Evolutionary conservation across 2,329 filamentous ascomycete genomes (phyloP), one percentile per base, ranked within the genome.

Genomic region (Amauroascus niger): DNA sequence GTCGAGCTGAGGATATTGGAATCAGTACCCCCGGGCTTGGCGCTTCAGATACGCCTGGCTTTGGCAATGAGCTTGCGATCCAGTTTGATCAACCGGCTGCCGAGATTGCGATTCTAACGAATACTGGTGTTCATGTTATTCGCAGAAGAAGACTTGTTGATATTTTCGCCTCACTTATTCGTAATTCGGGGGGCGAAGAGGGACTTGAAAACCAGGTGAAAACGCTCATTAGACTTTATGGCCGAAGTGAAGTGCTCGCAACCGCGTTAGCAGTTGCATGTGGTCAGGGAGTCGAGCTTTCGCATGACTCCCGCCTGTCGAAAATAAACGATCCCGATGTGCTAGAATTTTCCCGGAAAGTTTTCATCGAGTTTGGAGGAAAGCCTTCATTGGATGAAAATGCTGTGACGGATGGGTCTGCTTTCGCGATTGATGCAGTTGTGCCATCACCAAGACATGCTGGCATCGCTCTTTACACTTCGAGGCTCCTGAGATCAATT

Each of bases 31-130:
- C 79, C 47, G 91, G 89, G 61, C 78, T 82, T 14, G 86, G 86
- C 8, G 78, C 82, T 0, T 72, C 72, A 9, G 79, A 81, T 24
- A 86, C 87, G 0, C 66, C 82, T 20, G 91, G 90, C 0, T 97
- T 95, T 63, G 90, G 91, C 9, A 98, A 98, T 62, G 93, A 98
- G 70, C 76, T 97, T 53, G 88, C 93, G 1, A 86, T 95, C n/a
- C 94, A 98, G 62, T 98, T 93, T 62, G 93, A 98, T 63, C 79
- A 87, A 56, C 76, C 83, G 0, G 79, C 86, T 0, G 82, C 85
- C 49, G 91, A 98, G 65, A 83, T 97, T 59, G 93, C 91, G 1
- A 82, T 98, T 45, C 77, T 98, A 52, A 97, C 93, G 30, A 95
- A 93, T 62, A 88, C 82, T 13, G 93, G 93, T 2, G 81, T 98